These are phyloP conservation scores for Yarrowia sp. DNA, from an alignment of 805 yeast species.

Conservation along the genomic window DNA sequence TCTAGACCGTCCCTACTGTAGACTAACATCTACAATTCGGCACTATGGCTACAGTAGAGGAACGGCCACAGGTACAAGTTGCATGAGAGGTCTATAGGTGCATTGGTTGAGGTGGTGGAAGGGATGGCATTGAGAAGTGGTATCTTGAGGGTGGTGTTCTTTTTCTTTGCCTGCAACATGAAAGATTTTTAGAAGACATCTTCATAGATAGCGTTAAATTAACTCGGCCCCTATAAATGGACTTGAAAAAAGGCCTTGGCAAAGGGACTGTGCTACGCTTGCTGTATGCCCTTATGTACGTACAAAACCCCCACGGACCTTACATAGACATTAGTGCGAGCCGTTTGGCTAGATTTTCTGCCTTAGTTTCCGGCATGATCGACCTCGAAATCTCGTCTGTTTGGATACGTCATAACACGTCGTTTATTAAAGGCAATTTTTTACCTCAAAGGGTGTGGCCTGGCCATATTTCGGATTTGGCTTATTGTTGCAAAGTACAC, in stretches of 20 bases:
- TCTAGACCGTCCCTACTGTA: background rate
- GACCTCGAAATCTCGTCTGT: background rate
- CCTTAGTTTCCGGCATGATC: background rate
- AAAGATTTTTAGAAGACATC: too few species aligned
- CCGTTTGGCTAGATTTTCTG: background rate
- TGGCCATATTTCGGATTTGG: constrained; percentile 2
- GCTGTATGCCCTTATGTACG: background rate
- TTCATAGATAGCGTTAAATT: background rate
- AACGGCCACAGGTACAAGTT: constrained; percentile 18
- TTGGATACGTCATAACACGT: background rate
- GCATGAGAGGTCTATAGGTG: background rate
- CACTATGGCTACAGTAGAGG: constrained; percentile 3
- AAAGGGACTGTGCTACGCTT: too few species aligned
- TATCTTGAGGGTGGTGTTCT: too few species aligned
- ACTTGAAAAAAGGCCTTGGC: background rate
- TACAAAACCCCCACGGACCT: constrained; percentile 20
- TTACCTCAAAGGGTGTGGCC: constrained; percentile 17
- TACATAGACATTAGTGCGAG: constrained; percentile 13
- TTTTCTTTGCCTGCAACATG: background rate
- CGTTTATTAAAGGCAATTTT: constrained; percentile 18
- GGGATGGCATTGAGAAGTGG: too few species aligned
- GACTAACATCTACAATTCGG: background rate
- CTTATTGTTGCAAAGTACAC: background rate
- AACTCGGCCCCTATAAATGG: constrained; percentile 9
- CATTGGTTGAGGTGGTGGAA: background rate